These are phyloP conservation scores for Entoloma clypeatum DNA, from an alignment of 1,284 basidiomycete genomes.

Conservation along the genomic window DNA sequence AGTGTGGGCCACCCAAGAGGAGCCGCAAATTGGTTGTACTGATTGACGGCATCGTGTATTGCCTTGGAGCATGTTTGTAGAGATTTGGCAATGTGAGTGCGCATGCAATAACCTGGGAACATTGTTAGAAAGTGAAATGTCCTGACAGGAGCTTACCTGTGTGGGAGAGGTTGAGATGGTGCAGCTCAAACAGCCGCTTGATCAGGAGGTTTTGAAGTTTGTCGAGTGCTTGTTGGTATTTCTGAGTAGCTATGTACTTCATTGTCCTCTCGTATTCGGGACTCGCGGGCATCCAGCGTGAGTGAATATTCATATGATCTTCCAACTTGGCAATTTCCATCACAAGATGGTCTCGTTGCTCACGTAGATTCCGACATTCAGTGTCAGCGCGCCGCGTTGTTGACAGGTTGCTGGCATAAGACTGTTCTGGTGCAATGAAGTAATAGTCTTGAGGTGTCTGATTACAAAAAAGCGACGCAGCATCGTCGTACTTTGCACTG, in stretches of 20 bases:
- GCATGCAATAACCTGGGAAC: too few relatives aligned
- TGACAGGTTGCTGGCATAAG: slow-evolving; percentile 1
- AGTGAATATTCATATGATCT: slow-evolving; percentile 8
- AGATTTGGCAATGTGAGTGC: too few relatives aligned
- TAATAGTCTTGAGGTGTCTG: slow-evolving; percentile 8
- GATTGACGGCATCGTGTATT: too few relatives aligned
- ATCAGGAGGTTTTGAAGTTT: slow-evolving; percentile 18
- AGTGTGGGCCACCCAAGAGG: too few relatives aligned
- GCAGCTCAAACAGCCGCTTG: slow-evolving; percentile 20
- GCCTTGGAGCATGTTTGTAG: too few relatives aligned
- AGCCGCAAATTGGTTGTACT: too few relatives aligned
- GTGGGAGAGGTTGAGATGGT: slow-evolving; percentile 16
- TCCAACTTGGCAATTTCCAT: slow-evolving; percentile 1
- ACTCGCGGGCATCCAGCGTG: slow-evolving; percentile 8
- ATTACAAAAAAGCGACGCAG: neutral
- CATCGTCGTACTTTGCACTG: slow-evolving; percentile 4
- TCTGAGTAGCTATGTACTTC: slow-evolving; percentile 4
- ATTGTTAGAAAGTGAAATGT: too few relatives aligned
- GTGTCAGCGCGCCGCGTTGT: slow-evolving; percentile 4
- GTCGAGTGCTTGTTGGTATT: slow-evolving; percentile 17
- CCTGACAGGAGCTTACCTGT: too few relatives aligned
- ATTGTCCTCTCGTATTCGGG: slow-evolving; percentile 12
- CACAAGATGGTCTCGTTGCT: neutral
- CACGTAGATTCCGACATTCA: neutral
- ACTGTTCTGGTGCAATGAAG: slow-evolving; percentile 2